Evolutionary conservation across 2,329 filamentous ascomycete genomes (phyloP).

Genomic region (Colletotrichum graminicola): DNA sequence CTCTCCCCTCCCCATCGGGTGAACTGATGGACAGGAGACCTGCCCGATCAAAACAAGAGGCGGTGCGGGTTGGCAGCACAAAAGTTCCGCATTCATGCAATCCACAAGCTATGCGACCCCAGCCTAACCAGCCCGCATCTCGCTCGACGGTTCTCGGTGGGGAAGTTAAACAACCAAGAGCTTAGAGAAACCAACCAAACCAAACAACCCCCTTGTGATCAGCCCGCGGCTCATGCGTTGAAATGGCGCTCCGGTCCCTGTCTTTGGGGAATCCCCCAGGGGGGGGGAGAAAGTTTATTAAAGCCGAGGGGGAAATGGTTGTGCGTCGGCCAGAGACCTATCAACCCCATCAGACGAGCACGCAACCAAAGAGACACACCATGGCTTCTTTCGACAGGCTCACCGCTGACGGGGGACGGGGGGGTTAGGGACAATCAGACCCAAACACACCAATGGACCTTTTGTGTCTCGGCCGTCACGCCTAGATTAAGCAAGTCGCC

Average conservation of each 20-base stretch:
- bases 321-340: background rate
- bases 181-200: background rate
- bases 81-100: conserved; percentile 17
- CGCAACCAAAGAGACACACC: background rate
- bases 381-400: background rate
- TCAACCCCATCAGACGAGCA: conserved; percentile 29
- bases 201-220: background rate
- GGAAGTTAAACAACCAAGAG: background rate
- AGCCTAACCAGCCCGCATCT: background rate
- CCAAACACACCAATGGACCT: background rate
- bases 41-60: conserved; percentile 31
- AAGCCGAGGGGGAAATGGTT: background rate
- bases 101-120: conserved; percentile 5
- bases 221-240: conserved; percentile 9
- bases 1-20: background rate
- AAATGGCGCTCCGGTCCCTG: conserved; percentile 11
- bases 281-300: too few species aligned
- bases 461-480: conserved; percentile 23
- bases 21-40: conserved; percentile 22
- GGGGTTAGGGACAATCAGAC: background rate
- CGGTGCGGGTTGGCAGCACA: conserved; percentile 7
- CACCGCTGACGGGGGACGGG: conserved; percentile 19
- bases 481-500: conserved; percentile 38
- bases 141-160: background rate
- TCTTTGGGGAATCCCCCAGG: background rate